Evolutionary conservation across 805 yeast genomes (phyloP).

Genomic region (Hanseniaspora thailandica): DNA sequence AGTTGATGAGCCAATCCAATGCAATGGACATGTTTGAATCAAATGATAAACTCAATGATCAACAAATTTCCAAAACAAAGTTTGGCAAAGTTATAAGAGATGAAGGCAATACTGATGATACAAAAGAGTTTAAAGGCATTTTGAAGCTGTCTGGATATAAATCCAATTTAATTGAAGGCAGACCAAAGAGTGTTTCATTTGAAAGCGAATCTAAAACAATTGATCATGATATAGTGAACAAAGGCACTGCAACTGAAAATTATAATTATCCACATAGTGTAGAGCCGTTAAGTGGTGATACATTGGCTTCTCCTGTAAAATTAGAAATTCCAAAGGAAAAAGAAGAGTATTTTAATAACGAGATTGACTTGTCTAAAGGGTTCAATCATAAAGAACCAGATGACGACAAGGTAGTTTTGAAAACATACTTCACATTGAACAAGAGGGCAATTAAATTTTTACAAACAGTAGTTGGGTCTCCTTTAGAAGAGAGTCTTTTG

Average conservation of each 20-base stretch:
- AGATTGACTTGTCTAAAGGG: neutral
- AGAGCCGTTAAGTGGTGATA: neutral
- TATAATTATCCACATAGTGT: no score
- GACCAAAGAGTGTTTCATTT: constrained; percentile 3
- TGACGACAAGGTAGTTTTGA: constrained; percentile 4
- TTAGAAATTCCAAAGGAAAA: neutral
- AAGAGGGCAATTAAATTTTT: neutral
- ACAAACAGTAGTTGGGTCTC: neutral
- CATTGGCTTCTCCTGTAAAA: neutral
- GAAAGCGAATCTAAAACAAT: neutral
- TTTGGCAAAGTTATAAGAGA: neutral
- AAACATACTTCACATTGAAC: neutral
- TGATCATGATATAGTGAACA: neutral
- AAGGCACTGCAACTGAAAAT: neutral
- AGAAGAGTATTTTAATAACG: neutral
- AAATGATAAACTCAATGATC: neutral
- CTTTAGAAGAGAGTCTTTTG: neutral
- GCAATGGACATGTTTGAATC: no score
- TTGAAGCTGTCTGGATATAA: neutral
- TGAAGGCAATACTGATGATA: neutral
- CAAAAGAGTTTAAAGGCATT: no score
- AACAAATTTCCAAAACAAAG: neutral
- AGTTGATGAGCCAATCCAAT: no score
- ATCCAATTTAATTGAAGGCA: neutral
- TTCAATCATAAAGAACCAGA: neutral